These are phyloP conservation scores for Clavispora fructus DNA, from an alignment of 805 yeast species.

Conservation along the genomic window DNA sequence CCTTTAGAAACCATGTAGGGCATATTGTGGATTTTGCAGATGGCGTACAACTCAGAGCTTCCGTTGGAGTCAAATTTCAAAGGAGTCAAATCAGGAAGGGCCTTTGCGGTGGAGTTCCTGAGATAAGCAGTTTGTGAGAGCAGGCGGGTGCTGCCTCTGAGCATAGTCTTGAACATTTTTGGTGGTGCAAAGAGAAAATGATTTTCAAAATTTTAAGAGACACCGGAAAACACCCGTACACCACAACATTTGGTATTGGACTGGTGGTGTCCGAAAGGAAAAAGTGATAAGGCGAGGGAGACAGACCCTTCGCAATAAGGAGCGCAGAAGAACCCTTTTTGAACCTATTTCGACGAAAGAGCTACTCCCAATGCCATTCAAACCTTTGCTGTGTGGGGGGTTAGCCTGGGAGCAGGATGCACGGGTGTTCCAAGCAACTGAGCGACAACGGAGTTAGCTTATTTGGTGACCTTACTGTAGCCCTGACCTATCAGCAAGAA, in stretches of 20 bases:
- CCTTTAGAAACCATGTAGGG: constrained; percentile 90
- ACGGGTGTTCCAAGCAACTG: background rate
- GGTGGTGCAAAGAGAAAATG: background rate
- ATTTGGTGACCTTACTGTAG: background rate
- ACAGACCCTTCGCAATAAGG: too few relatives aligned
- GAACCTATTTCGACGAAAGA: too few relatives aligned
- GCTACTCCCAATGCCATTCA: too few relatives aligned
- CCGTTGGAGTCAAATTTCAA: constrained; percentile 60
- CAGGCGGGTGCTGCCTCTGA: constrained; percentile 7
- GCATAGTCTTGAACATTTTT: constrained; percentile 7
- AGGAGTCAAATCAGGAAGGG: constrained; percentile 45
- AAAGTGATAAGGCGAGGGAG: too few relatives aligned
- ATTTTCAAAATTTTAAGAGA: background rate
- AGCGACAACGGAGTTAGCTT: background rate
- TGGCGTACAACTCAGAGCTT: constrained; percentile 62
- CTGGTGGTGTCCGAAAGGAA: too few relatives aligned
- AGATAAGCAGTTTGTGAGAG: constrained; percentile 8
- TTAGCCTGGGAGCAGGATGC: background rate
- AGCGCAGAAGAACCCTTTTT: too few relatives aligned
- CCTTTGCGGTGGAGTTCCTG: constrained; percentile 1
- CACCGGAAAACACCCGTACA: background rate
- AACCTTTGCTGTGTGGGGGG: too few relatives aligned
- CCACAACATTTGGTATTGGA: background rate
- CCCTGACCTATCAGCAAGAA: too few relatives aligned
- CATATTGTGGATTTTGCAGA: constrained; percentile 73